Evolutionary conservation across 306 rosid genomes (phyloP).

Genomic region (Ochetophila trinervis): DNA sequence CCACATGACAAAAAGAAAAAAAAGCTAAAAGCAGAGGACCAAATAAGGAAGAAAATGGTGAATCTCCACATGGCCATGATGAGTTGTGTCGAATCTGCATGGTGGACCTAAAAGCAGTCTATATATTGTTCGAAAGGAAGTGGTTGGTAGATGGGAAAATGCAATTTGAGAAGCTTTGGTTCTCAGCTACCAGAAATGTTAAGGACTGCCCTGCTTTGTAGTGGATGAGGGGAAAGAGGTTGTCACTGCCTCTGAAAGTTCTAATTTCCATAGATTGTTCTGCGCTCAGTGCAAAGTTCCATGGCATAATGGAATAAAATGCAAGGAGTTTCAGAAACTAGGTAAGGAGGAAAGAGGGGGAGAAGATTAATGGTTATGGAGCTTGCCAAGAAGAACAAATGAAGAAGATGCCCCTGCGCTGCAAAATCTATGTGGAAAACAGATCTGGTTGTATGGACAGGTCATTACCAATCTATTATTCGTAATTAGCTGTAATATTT

Average conservation of each 20-base stretch:
- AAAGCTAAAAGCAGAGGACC: too few relatives aligned
- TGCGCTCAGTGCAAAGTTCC: conserved; percentile 42
- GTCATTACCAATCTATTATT: too few relatives aligned
- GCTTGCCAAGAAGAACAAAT: conserved; percentile 33
- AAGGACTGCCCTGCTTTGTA: conserved; percentile 41
- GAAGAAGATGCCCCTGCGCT: conserved; percentile 54
- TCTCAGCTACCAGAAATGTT: conserved; percentile 27
- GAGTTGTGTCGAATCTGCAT: too few relatives aligned
- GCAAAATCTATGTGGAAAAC: conserved; percentile 41
- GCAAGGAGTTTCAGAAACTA: conserved; percentile 35
- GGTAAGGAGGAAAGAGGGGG: not conserved
- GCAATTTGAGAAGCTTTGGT: conserved; percentile 43
- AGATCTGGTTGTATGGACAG: conserved; percentile 38
- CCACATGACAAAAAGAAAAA: too few relatives aligned
- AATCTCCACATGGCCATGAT: too few relatives aligned
- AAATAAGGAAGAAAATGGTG: too few relatives aligned
- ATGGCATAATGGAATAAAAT: conserved; percentile 45
- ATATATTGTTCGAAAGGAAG: too few relatives aligned
- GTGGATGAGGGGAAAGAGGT: conserved; percentile 25
- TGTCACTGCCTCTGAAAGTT: conserved; percentile 27
- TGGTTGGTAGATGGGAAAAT: conserved; percentile 57
- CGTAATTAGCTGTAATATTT: too few relatives aligned
- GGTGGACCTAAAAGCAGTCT: too few relatives aligned
- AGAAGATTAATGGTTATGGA: too few relatives aligned
- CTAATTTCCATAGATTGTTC: conserved; percentile 36